phyloP scores from a whole-genome alignment of 2,329 filamentous ascomycete genomes.

The Sporothrix inflata region DNA sequence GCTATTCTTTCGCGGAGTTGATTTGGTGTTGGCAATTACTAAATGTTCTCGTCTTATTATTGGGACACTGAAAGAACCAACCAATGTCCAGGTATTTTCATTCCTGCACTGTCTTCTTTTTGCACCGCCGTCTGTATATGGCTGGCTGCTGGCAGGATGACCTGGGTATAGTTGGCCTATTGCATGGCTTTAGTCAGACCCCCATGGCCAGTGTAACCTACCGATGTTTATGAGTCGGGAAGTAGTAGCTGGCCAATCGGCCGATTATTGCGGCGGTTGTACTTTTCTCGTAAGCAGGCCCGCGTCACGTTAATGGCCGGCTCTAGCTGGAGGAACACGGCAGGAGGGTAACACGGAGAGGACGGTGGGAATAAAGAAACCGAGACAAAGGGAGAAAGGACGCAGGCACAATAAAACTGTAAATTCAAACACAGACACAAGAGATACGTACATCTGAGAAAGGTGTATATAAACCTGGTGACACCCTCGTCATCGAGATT shows the following conservation, averaged over 20 bases:
- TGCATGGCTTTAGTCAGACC: background rate
- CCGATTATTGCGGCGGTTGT: background rate
- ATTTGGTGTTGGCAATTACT: background rate
- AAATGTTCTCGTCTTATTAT: background rate
- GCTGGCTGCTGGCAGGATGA: background rate
- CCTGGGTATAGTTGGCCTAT: background rate
- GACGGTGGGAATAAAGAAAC: background rate
- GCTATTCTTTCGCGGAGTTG: background rate
- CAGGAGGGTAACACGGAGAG: background rate
- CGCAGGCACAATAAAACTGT: slow-evolving; percentile 1
- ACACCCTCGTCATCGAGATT: background rate
- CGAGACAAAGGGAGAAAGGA: background rate
- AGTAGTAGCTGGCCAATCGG: background rate
- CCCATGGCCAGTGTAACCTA: background rate
- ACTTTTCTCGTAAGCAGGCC: background rate
- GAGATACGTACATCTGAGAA: background rate
- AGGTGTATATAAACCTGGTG: background rate
- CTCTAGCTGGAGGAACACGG: slow-evolving; percentile 2
- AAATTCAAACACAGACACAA: slow-evolving; percentile 1
- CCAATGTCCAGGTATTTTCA: background rate
- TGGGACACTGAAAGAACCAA: background rate
- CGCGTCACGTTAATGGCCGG: background rate
- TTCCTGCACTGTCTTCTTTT: background rate
- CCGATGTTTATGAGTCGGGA: background rate
- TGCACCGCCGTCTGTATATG: background rate